These are phyloP conservation scores for Termitomyces sp. DNA, from an alignment of 1,284 basidiomycete genomes.

Conservation along the genomic window DNA sequence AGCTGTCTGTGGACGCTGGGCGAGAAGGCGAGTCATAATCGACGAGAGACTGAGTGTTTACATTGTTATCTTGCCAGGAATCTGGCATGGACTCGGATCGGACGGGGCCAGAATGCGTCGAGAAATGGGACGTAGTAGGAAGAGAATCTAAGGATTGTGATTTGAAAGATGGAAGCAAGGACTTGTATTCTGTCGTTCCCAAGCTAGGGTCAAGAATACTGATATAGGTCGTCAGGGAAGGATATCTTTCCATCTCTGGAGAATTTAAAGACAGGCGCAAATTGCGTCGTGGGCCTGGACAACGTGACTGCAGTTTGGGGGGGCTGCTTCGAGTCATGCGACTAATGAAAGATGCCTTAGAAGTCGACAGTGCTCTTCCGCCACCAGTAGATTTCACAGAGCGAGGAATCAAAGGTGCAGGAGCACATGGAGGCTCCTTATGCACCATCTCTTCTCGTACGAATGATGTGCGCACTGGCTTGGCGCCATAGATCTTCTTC, in stretches of 20 bases:
- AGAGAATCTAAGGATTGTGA: neutral
- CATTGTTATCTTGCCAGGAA: conserved; percentile 1
- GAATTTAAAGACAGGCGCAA: conserved; percentile 33
- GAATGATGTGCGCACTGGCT: conserved; percentile 45
- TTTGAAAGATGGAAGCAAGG: neutral
- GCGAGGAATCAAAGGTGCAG: conserved; percentile 20
- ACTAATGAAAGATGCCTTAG: no score
- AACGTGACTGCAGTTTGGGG: conserved; percentile 27
- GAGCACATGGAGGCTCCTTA: conserved; percentile 22
- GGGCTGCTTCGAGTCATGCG: conserved; percentile 30
- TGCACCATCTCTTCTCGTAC: conserved; percentile 40
- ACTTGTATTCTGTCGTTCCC: conserved; percentile 9
- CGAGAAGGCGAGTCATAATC: no score
- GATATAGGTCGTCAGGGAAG: conserved; percentile 7
- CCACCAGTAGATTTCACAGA: conserved; percentile 19
- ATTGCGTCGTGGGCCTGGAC: conserved; percentile 24
- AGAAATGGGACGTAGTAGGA: neutral
- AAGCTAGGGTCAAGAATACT: conserved; percentile 10
- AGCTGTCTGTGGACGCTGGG: no score
- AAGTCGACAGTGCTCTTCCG: conserved; percentile 26
- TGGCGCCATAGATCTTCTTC: conserved; percentile 50
- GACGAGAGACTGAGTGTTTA: neutral
- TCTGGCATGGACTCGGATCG: neutral
- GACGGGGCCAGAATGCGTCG: neutral
- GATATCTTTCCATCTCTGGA: conserved; percentile 22